These are phyloP conservation scores for Epichloe baconii DNA, from an alignment of 2,329 filamentous ascomycete species.

Conservation along the genomic window DNA sequence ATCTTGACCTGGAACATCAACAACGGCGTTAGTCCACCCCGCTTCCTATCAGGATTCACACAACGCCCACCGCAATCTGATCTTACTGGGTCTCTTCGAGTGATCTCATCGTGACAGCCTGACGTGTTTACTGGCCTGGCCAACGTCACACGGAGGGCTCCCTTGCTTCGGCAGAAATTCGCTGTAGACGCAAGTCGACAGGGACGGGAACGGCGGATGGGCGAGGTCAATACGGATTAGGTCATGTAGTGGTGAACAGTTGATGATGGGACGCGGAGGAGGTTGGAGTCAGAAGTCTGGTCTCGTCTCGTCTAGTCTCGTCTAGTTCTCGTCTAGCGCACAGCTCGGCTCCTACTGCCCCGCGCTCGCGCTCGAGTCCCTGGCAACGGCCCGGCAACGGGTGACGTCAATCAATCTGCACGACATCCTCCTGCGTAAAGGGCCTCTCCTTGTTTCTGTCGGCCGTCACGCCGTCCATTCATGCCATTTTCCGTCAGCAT, in stretches of 20 bases:
- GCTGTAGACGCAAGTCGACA: not conserved
- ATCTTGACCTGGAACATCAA: slow-evolving; percentile 41
- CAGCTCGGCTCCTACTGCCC: not conserved
- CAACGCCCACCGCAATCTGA: not conserved
- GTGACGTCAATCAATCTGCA: not conserved
- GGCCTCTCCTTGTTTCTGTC: not conserved
- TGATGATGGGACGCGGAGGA: not conserved
- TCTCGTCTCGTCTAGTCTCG: not conserved
- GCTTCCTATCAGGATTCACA: not conserved
- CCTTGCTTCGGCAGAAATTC: not conserved
- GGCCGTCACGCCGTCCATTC: not conserved
- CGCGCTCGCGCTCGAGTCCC: not conserved
- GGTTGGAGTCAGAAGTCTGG: not conserved
- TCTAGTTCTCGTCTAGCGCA: not conserved
- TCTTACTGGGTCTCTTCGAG: slow-evolving; percentile 26
- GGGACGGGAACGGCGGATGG: not conserved
- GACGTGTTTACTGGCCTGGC: not conserved
- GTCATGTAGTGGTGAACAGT: not conserved
- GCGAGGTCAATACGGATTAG: not conserved
- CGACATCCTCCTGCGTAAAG: not conserved
- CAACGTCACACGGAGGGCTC: not conserved
- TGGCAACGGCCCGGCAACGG: not conserved
- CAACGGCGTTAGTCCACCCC: not conserved
- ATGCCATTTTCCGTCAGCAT: not conserved
- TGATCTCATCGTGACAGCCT: slow-evolving; percentile 20